These are phyloP conservation scores for Rhododendron vialii DNA, from an alignment of 148 eudicot species.

Conservation along the genomic window DNA sequence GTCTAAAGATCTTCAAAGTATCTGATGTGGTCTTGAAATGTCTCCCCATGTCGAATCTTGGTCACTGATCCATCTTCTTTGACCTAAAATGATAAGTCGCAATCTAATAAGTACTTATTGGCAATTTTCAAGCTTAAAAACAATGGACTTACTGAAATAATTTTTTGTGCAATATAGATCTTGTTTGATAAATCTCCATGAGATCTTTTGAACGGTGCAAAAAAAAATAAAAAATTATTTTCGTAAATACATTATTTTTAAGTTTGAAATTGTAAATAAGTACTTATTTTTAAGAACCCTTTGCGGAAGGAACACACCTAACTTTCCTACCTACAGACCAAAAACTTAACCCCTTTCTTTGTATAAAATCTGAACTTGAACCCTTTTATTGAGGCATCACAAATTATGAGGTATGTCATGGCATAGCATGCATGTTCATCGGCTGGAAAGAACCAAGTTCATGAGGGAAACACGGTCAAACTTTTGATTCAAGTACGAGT, in stretches of 20 bases:
- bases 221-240: no score
- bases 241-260: no score
- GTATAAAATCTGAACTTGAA: not conserved
- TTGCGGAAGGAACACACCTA: no score
- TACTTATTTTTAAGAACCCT: no score
- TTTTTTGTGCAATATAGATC: no score
- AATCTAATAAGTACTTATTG: not conserved
- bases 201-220: no score
- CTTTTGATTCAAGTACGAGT: not conserved
- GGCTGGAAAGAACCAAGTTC: not conserved
- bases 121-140: no score
- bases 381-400: not conserved
- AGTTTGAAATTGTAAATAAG: no score
- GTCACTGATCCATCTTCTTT: slow-evolving; percentile 71
- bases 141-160: no score
- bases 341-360: not conserved
- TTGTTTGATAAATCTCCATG: no score
- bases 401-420: not conserved
- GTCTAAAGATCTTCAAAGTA: slow-evolving; percentile 58
- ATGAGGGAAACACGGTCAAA: not conserved
- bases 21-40: slow-evolving; percentile 77
- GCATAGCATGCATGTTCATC: not conserved
- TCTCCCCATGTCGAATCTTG: slow-evolving; percentile 74
- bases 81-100: slow-evolving; percentile 24
- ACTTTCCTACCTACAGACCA: not conserved